A percentile compares a stretch with the other conserved stretches of the same genome.
Evolutionary conservation across 768 basidiomycete genomes (phyloP).

Genomic region (Tricholoma sp.): DNA sequence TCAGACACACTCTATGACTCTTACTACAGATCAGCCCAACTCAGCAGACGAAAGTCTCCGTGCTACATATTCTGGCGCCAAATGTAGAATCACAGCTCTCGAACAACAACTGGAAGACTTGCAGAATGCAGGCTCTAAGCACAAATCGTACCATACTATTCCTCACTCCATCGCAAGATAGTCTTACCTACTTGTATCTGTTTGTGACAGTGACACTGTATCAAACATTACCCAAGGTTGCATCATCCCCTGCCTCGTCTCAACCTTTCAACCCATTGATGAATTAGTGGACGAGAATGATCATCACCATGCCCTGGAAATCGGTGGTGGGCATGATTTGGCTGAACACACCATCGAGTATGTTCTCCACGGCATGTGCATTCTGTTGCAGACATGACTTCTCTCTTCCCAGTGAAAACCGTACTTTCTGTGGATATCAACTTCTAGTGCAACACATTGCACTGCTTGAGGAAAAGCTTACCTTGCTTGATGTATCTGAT

Average conservation of each 20-base stretch:
- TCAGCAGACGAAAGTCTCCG: background rate
- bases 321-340: background rate
- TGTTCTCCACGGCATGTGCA: background rate
- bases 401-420: background rate
- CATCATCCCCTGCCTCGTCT: background rate
- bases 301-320: background rate
- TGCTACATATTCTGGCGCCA: background rate
- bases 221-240: background rate
- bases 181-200: no score
- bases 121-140: background rate
- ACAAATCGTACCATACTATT: background rate
- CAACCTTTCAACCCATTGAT: background rate
- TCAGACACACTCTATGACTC: no score
- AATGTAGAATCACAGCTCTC: background rate
- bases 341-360: background rate
- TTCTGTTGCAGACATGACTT: background rate
- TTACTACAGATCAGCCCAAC: no score
- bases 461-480: background rate
- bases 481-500: background rate
- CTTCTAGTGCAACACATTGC: background rate
- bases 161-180: no score
- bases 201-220: background rate
- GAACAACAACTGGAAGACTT: background rate
- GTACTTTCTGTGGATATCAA: background rate
- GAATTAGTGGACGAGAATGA: background rate